phyloP scores from a whole-genome alignment of 1,139 yeast species.

The Taiozyma onychis region DNA sequence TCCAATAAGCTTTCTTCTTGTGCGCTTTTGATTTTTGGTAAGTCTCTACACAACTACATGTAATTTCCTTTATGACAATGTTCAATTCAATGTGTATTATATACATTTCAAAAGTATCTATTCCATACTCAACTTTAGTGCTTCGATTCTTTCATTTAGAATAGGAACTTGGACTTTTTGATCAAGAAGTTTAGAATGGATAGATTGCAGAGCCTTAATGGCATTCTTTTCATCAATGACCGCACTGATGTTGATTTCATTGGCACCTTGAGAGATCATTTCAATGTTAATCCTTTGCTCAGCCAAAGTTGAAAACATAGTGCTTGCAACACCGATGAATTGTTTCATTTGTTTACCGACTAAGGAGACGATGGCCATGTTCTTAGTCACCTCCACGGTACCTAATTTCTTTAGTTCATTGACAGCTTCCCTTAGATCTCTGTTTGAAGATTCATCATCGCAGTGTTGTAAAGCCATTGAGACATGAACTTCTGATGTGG shows the following conservation, averaged over 20 bases:
- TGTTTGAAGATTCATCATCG: constrained; percentile 49
- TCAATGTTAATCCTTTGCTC: constrained; percentile 91
- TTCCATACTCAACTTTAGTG: constrained; percentile 1
- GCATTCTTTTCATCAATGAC: constrained; percentile 84
- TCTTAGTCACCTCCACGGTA: constrained; percentile 78
- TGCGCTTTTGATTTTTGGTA: background rate
- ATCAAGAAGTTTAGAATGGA: constrained; percentile 74
- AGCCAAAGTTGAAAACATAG: constrained; percentile 92
- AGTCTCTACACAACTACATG: background rate
- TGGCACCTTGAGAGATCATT: constrained; percentile 98
- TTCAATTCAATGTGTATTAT: background rate
- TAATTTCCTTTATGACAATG: background rate
- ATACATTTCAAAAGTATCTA: background rate
- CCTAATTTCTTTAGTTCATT: constrained; percentile 78
- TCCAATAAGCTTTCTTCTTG: too few species aligned
- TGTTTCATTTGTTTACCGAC: constrained; percentile 98
- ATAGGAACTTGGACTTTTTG: constrained; percentile 8
- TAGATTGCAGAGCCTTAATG: constrained; percentile 75
- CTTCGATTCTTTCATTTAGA: constrained; percentile 25
- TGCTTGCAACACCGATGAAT: constrained; percentile 93
- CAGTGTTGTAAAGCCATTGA: constrained; percentile 93
- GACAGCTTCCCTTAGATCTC: constrained; percentile 60
- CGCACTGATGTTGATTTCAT: constrained; percentile 93
- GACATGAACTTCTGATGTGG: constrained; percentile 96
- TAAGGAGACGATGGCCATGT: constrained; percentile 85